A percentile compares a stretch with the other conserved stretches of the same genome.
Evolutionary conservation across 805 yeast genomes (phyloP).

Genomic region (Suhomyces emberorum): DNA sequence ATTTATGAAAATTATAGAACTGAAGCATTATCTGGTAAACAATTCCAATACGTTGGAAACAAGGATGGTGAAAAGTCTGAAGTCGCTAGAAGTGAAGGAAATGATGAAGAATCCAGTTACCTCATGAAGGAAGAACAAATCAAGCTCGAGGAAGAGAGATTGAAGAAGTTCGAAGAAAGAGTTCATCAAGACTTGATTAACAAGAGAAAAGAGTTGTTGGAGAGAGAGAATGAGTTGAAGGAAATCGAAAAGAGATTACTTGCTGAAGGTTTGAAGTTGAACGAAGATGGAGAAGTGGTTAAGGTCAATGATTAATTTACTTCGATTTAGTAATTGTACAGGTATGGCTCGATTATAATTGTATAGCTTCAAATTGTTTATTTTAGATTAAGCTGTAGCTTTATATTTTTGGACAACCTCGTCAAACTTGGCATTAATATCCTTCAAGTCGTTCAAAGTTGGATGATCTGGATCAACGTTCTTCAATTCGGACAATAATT

Average conservation of each 20-base stretch:
- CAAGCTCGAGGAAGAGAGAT: slow-evolving; percentile 82
- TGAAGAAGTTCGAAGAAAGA: slow-evolving; percentile 80
- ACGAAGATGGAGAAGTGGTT: slow-evolving; percentile 35
- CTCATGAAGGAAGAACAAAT: slow-evolving; percentile 82
- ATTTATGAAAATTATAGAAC: slow-evolving; percentile 89
- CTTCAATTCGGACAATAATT: slow-evolving; percentile 46
- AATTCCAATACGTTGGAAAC: slow-evolving; percentile 36
- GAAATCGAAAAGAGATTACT: slow-evolving; percentile 73
- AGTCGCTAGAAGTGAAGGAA: slow-evolving; percentile 3
- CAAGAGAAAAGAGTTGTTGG: slow-evolving; percentile 78
- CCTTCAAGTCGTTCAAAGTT: slow-evolving; percentile 53
- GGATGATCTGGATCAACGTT: slow-evolving; percentile 54
- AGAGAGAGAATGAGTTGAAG: slow-evolving; percentile 79
- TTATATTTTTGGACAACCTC: slow-evolving; percentile 61
- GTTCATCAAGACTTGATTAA: slow-evolving; percentile 81
- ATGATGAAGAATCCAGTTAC: slow-evolving; percentile 20
- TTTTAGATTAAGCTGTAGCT: slow-evolving; percentile 4
- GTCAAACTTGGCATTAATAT: slow-evolving; percentile 64
- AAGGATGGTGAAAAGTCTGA: slow-evolving; percentile 10
- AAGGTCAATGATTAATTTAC: slow-evolving; percentile 18
- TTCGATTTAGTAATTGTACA: too few relatives aligned
- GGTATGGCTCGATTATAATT: too few relatives aligned
- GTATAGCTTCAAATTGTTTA: not conserved
- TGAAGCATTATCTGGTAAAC: slow-evolving; percentile 70
- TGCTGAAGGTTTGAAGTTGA: slow-evolving; percentile 49